phyloP scores from a whole-genome alignment of 2,329 filamentous ascomycete genomes.

The Beauveria caledonica region DNA sequence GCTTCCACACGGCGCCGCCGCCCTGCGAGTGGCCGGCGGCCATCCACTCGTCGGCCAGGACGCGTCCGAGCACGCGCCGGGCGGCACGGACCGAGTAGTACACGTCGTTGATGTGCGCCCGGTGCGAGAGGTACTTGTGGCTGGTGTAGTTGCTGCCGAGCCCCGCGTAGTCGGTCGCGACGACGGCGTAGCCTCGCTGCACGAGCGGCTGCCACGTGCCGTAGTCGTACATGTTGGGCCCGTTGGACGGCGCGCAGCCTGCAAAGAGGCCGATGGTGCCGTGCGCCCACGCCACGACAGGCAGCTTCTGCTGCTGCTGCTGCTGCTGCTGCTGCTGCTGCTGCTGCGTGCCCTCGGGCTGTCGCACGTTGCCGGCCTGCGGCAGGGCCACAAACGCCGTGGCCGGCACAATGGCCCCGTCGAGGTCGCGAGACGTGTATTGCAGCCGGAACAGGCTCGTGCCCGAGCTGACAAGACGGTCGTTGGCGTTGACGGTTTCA shows the following conservation, averaged over 20 bases:
- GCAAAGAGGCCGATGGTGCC: constrained; percentile 14
- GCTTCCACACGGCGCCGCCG: constrained; percentile 16
- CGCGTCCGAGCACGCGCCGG: constrained; percentile 3
- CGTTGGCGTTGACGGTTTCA: constrained; percentile 10
- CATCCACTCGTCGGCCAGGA: constrained; percentile 12
- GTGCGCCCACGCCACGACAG: constrained; percentile 14
- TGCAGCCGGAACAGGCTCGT: constrained; percentile 15
- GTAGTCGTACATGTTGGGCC: constrained; percentile 12
- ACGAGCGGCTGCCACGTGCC: constrained; percentile 13
- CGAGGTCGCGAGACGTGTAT: constrained; percentile 15
- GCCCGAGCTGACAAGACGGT: constrained; percentile 10
- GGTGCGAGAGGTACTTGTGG: constrained; percentile 15
- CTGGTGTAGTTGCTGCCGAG: constrained; percentile 16
- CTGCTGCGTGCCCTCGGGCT: background rate
- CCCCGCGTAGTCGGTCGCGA: constrained; percentile 18
- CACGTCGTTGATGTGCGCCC: constrained; percentile 12
- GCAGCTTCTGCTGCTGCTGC: background rate
- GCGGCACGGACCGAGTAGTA: constrained; percentile 6
- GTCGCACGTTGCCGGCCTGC: background rate
- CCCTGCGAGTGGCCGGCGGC: constrained; percentile 16
- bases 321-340: background rate
- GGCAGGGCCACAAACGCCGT: constrained; percentile 15
- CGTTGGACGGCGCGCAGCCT: constrained; percentile 15
- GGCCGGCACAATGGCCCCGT: constrained; percentile 12
- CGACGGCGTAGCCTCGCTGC: constrained; percentile 13